Evolutionary conservation across 768 basidiomycete genomes (phyloP).

Genomic region (Pleurotus cornucopiae): DNA sequence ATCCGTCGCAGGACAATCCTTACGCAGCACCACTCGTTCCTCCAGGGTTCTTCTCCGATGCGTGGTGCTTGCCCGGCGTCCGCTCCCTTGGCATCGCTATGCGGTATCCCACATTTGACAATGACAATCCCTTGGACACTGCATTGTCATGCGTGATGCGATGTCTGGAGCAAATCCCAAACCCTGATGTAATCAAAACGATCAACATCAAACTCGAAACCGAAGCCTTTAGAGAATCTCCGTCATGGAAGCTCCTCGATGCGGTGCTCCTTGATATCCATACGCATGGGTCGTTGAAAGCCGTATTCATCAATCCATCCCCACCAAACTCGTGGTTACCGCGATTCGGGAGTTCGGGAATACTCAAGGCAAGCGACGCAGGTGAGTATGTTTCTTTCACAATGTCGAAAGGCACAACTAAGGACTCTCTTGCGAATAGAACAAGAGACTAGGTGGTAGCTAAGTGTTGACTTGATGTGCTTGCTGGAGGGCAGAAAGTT

Average conservation of each 20-base stretch:
- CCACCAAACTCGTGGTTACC: neutral
- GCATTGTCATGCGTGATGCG: neutral
- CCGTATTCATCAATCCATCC: neutral
- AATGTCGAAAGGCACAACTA: no score
- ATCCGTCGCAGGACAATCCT: neutral
- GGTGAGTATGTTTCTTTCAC: no score
- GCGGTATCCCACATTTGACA: neutral
- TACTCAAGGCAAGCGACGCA: no score
- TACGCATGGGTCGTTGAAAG: neutral
- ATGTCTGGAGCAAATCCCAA: neutral
- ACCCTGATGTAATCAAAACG: neutral
- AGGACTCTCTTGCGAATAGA: no score
- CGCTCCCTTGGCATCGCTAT: neutral
- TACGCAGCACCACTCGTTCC: neutral
- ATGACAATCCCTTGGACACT: neutral
- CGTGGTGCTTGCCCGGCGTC: neutral
- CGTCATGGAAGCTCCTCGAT: neutral
- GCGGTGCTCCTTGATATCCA: neutral
- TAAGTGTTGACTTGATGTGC: no score
- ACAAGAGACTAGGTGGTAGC: no score
- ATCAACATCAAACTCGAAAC: neutral
- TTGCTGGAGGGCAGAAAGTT: no score
- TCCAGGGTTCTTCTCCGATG: neutral
- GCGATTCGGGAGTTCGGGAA: no score
- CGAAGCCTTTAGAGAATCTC: neutral